Evolutionary conservation across 1,284 basidiomycete genomes (phyloP).

Genomic region (Albatrellus sp.): DNA sequence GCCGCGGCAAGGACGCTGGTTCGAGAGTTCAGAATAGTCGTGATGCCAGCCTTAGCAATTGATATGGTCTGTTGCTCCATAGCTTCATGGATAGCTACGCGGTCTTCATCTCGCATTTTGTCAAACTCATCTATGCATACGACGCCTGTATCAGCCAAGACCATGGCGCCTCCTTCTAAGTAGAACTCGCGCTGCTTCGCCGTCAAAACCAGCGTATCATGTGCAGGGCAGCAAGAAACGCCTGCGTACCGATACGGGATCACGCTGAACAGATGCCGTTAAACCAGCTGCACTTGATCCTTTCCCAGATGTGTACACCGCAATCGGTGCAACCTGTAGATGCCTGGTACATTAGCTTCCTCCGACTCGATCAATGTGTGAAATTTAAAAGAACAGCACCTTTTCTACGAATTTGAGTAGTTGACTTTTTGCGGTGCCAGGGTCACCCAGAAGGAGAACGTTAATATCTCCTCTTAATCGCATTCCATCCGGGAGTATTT

Average conservation of each 20-base stretch:
- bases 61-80: conserved; percentile 99
- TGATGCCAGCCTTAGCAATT: conserved; percentile 98
- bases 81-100: conserved; percentile 98
- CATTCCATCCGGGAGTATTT: conserved; percentile 96
- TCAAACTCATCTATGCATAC: conserved; percentile 99
- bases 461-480: conserved; percentile 96
- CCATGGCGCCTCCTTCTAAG: conserved; percentile 99
- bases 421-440: conserved; percentile 97
- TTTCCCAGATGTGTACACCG: conserved; percentile 97
- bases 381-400: conserved; percentile 27
- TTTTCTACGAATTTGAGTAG: conserved; percentile 98
- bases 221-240: not conserved
- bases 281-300: conserved; percentile 97
- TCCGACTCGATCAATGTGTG: not conserved
- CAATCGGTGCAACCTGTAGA: conserved; percentile 81
- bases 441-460: conserved; percentile 91
- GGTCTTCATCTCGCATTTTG: conserved; percentile 99
- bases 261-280: conserved; percentile 95
- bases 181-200: conserved; percentile 83
- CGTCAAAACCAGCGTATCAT: not conserved
- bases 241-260: conserved; percentile 70
- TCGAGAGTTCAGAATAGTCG: conserved; percentile 92
- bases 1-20: conserved; percentile 96
- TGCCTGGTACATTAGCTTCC: not conserved
- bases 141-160: conserved; percentile 95